Conservation (phyloP, 2,329 filamentous ascomycete genomes). For the Xylariales sp. region DNA sequence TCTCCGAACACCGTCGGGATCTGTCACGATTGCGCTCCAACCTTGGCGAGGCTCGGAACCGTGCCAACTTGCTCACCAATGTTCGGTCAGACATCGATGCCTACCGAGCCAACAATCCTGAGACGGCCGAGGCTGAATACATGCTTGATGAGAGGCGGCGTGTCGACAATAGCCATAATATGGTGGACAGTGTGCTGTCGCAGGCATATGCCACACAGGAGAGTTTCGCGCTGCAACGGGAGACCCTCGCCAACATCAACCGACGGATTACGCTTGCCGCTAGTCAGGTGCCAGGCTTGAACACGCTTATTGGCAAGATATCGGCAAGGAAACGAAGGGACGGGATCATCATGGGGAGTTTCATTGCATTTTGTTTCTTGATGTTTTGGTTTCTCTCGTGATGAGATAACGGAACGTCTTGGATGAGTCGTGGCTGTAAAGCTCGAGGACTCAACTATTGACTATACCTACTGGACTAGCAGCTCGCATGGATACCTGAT, state of each 20-base stretch:
- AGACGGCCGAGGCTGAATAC: slow-evolving; percentile 85
- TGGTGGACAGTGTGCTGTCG: slow-evolving; percentile 85
- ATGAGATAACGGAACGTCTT: too few relatives aligned
- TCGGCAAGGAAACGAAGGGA: slow-evolving; percentile 92
- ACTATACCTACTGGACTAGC: too few relatives aligned
- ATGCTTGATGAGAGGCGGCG: slow-evolving; percentile 87
- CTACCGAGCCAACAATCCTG: slow-evolving; percentile 78
- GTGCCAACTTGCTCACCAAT: slow-evolving; percentile 83
- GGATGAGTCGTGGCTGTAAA: too few relatives aligned
- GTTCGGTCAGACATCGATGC: slow-evolving; percentile 89
- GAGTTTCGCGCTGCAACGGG: slow-evolving; percentile 79
- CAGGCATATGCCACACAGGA: slow-evolving; percentile 97
- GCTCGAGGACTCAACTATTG: too few relatives aligned
- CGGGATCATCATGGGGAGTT: slow-evolving; percentile 84
- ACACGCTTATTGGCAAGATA: slow-evolving; percentile 86
- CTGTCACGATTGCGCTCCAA: slow-evolving; percentile 68
- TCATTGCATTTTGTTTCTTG: slow-evolving; percentile 89
- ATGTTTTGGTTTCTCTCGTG: slow-evolving; percentile 68
- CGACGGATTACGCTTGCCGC: slow-evolving; percentile 84
- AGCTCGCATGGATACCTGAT: slow-evolving; percentile 5
- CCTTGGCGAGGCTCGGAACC: slow-evolving; percentile 74
- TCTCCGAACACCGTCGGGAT: slow-evolving; percentile 81
- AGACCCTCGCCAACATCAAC: slow-evolving; percentile 85
- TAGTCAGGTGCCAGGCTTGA: slow-evolving; percentile 88
- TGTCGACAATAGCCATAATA: slow-evolving; percentile 83